Evolutionary conservation across 129 eudicot species (phyloP).

Genomic region (Lactuca saligna): DNA sequence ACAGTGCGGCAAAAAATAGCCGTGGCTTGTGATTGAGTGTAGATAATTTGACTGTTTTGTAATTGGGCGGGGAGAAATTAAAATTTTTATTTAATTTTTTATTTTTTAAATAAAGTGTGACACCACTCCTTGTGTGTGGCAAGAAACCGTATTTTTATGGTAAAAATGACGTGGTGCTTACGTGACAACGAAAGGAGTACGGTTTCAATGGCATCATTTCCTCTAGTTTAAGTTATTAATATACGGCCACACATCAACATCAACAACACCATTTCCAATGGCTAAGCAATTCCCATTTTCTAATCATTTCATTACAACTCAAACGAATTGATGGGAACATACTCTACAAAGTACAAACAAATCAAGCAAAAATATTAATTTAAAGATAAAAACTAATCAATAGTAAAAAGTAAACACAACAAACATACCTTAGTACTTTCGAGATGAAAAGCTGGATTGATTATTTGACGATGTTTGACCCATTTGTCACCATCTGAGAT

Average conservation of each 20-base stretch:
- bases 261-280: conserved; percentile 11
- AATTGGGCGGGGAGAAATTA: too few relatives aligned
- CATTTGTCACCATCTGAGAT: conserved; percentile 41
- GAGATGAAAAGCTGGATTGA: conserved; percentile 59
- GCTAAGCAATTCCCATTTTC: conserved; percentile 32
- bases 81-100: too few relatives aligned
- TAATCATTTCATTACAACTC: conserved; percentile 38
- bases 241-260: conserved; percentile 47
- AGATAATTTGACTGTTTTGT: too few relatives aligned
- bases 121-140: too few relatives aligned
- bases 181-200: too few relatives aligned
- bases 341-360: conserved; percentile 16
- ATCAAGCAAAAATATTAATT: background rate
- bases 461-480: conserved; percentile 48
- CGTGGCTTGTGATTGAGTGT: too few relatives aligned
- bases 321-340: conserved; percentile 36
- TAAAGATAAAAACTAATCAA: background rate
- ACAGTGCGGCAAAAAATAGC: too few relatives aligned
- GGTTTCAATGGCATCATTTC: too few relatives aligned
- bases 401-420: background rate
- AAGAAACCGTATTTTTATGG: too few relatives aligned
- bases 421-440: conserved; percentile 47
- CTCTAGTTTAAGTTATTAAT: too few relatives aligned
- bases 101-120: too few relatives aligned
- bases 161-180: too few relatives aligned